Percentiles rank a stretch among this genome's conserved stretches.
Evolutionary conservation across 2,329 filamentous ascomycete genomes (phyloP).

Genomic region (Arthrinium puccinioides): DNA sequence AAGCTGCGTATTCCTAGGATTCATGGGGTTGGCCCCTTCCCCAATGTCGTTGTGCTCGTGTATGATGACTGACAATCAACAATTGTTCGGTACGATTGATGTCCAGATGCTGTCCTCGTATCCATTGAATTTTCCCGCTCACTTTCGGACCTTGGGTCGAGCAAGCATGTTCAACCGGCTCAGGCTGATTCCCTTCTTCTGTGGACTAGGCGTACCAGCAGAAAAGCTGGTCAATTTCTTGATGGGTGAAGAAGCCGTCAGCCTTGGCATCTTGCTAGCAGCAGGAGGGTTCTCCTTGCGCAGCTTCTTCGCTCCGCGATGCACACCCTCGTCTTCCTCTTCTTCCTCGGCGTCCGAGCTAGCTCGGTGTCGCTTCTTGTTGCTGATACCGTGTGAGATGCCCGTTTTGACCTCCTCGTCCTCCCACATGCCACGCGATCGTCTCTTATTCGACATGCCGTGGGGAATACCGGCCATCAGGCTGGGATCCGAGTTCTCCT

Average conservation of each 20-base stretch:
- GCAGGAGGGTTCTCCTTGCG: constrained; percentile 41
- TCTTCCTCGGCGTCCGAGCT: constrained; percentile 49
- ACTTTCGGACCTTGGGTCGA: constrained; percentile 49
- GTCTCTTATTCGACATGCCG: constrained; percentile 60
- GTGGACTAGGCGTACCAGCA: constrained; percentile 31
- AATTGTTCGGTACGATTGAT: too few relatives aligned
- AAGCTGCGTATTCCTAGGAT: too few relatives aligned
- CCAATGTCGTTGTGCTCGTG: too few relatives aligned
- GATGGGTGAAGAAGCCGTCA: constrained; percentile 29
- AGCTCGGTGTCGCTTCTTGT: constrained; percentile 59
- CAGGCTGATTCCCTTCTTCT: constrained; percentile 48
- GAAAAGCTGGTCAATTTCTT: constrained; percentile 18
- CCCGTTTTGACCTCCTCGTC: constrained; percentile 21
- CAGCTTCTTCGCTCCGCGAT: constrained; percentile 50
- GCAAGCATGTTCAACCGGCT: constrained; percentile 56
- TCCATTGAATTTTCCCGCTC: too few relatives aligned
- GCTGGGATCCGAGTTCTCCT: constrained; percentile 26
- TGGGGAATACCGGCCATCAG: constrained; percentile 44
- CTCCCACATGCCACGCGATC: constrained; percentile 49
- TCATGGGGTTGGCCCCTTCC: too few relatives aligned
- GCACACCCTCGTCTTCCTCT: constrained; percentile 34
- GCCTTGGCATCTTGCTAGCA: constrained; percentile 42
- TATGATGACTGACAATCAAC: too few relatives aligned
- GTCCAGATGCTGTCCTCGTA: too few relatives aligned
- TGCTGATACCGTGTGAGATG: constrained; percentile 54